Base-by-base conservation (phyloP, 164 flowering plant species). In the Houttuynia cordata region DNA sequence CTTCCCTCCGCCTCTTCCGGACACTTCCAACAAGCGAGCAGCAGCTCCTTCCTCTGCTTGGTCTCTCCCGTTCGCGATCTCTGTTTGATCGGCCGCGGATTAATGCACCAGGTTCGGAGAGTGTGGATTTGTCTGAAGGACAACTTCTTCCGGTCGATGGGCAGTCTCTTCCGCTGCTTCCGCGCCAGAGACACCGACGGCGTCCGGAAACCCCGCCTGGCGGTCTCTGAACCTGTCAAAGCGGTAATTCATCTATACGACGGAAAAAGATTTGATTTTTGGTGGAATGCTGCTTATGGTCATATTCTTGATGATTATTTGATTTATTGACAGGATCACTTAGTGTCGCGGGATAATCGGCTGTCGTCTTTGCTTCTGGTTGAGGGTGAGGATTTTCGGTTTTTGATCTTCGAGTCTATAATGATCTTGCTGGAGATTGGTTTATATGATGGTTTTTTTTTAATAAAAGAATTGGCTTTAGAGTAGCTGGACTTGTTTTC, bases 101-200 rank as follows among this genome's bases (percentile, higher is more conserved):
- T 15, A 24, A 53, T 51, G 57, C 62, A 41, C 7, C 57, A 10
- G 57, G 52, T 22, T 10, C 39, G 34, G 40, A 22, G 24, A 37
- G 54, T 45, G 20, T 20, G 59, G 24, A 19, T 3, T 19, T 20
- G 24, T 41, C 30, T 54, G 39, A 24, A 41, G 24, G 53, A 39
- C 34, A 41, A 39, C 39, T 24, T 52, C 21, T 6, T 14, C 49
- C 49, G 10, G 10, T 67, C 70, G 22, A 86, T 86, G 92, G 87
- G 84, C 4, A 83, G 92, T 67, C 74, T 86, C 76, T 70, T 82
- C 57, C 79, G 72, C 8, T 83, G 92, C 70, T 82, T 86, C 42
- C 80, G 88, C 10, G 53, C 71, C 65, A 75, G 65, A 70, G 82
- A 76, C 53, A 78, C 71, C 7, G 64, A 64, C 56, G 74, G 66